Evolutionary conservation across 148 eudicot species (phyloP).

Genomic region (Persicaria tinctoria): DNA sequence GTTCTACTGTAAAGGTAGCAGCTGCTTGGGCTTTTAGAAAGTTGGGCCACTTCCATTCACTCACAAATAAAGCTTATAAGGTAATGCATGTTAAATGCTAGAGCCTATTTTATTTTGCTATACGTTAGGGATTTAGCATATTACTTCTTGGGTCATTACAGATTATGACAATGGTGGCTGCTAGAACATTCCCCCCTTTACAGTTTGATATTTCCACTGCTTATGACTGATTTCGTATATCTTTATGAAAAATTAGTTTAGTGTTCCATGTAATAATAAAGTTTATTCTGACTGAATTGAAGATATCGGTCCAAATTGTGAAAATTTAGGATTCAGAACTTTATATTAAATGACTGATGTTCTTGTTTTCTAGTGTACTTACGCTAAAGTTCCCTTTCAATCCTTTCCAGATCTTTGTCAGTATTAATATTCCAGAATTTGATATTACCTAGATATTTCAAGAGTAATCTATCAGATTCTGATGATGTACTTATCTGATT

Average conservation of each 20-base stretch:
- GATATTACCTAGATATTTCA: neutral
- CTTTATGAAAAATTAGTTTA: neutral
- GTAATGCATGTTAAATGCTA: slow-evolving; percentile 23
- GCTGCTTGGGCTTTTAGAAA: slow-evolving; percentile 51
- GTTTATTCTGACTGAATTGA: neutral
- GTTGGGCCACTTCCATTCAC: slow-evolving; percentile 37
- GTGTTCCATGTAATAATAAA: neutral
- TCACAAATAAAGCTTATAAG: slow-evolving; percentile 59
- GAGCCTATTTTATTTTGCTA: neutral
- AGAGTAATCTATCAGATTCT: neutral
- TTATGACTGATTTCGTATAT: neutral
- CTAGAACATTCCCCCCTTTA: neutral
- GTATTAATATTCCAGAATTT: neutral
- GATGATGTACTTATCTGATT: slow-evolving; percentile 15
- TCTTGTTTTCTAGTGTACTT: neutral
- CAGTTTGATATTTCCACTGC: neutral
- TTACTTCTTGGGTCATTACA: neutral
- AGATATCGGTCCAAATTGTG: neutral
- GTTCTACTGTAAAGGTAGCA: slow-evolving; percentile 36
- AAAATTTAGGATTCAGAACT: neutral
- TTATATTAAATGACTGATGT: neutral
- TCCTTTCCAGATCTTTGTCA: neutral
- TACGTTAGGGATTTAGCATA: neutral
- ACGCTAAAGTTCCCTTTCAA: neutral
- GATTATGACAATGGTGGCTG: neutral